phyloP scores from a whole-genome alignment of 768 basidiomycete species.

The Kwoniella shandongensis region DNA sequence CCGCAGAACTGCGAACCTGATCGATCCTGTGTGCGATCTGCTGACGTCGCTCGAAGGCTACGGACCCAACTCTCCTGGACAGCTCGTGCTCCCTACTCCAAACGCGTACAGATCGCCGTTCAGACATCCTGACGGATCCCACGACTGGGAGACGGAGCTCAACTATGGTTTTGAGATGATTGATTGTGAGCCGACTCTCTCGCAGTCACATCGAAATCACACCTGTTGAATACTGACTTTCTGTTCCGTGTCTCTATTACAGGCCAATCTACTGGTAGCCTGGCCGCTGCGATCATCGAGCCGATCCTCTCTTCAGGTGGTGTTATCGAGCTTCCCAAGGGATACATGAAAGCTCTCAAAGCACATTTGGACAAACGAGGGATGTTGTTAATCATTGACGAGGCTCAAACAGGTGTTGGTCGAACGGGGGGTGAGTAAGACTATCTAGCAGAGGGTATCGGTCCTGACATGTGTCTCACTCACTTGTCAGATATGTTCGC shows the following conservation, averaged over 20 bases:
- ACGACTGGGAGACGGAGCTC: conserved; percentile 44
- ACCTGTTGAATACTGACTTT: too few relatives aligned
- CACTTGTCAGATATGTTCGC: conserved; percentile 35
- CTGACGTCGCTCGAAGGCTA: background rate
- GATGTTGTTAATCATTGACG: conserved; percentile 45
- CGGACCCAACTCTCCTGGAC: conserved; percentile 25
- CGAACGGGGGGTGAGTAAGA: conserved; percentile 29
- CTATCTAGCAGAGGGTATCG: too few relatives aligned
- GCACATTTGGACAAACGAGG: conserved; percentile 32
- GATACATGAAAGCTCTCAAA: conserved; percentile 37
- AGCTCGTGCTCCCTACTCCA: conserved; percentile 29
- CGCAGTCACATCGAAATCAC: too few relatives aligned
- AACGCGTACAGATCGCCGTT: conserved; percentile 32
- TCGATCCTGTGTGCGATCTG: background rate
- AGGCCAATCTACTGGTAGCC: conserved; percentile 33
- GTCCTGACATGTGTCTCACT: background rate
- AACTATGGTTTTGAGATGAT: conserved; percentile 39
- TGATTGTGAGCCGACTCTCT: conserved; percentile 38
- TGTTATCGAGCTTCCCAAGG: conserved; percentile 34
- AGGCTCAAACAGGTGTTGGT: conserved; percentile 44
- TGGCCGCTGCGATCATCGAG: conserved; percentile 36
- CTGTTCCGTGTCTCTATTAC: too few relatives aligned
- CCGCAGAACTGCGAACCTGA: background rate
- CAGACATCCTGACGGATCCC: conserved; percentile 26
- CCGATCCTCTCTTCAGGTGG: conserved; percentile 42